Conservation (phyloP, 2,329 filamentous ascomycete genomes). For the Aspergillus sojae region DNA sequence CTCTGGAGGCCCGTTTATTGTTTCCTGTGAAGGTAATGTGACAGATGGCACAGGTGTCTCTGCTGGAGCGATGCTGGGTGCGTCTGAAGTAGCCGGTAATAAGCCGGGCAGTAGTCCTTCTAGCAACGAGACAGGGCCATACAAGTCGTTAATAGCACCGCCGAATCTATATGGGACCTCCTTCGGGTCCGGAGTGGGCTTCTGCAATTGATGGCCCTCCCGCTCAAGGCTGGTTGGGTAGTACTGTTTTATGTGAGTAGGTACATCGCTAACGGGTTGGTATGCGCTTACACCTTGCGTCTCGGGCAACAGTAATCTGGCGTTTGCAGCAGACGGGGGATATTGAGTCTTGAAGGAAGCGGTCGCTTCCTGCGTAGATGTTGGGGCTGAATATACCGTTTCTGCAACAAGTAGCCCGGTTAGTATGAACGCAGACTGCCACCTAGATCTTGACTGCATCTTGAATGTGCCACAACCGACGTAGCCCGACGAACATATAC, state of each 20-base stretch:
- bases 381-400: constrained; percentile 29
- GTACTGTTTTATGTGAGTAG: constrained; percentile 26
- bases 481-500: not conserved
- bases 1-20: not conserved
- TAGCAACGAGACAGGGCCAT: constrained; percentile 15
- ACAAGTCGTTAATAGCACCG: constrained; percentile 20
- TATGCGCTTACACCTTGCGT: constrained; percentile 35
- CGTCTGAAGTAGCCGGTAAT: not conserved
- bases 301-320: constrained; percentile 30
- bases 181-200: constrained; percentile 29
- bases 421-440: constrained; percentile 35
- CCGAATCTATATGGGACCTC: constrained; percentile 15
- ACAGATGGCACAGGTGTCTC: not conserved
- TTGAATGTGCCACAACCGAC: not conserved
- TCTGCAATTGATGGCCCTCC: constrained; percentile 32
- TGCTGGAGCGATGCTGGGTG: constrained; percentile 4
- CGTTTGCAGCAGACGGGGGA: constrained; percentile 32
- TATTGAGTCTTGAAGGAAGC: constrained; percentile 38
- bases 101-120: constrained; percentile 13
- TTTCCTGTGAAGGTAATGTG: not conserved
- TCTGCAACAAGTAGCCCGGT: constrained; percentile 38
- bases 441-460: constrained; percentile 27
- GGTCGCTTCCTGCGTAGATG: constrained; percentile 19
- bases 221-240: constrained; percentile 35
- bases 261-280: not conserved